Conservation (phyloP, 78 protist genomes). For the Tieghemostelium lacteum region DNA sequence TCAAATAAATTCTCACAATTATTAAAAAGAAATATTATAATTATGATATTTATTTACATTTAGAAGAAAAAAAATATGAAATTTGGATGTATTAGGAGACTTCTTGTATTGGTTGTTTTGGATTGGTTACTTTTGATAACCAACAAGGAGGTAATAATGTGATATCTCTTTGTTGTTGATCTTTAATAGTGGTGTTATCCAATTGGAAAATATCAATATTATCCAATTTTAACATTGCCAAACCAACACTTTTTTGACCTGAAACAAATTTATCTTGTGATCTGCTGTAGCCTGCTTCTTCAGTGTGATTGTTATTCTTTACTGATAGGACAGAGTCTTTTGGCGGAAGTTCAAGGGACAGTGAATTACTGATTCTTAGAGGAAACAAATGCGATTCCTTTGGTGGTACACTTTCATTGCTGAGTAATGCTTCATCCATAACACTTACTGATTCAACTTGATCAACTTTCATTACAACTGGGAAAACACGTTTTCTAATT, state of each 20-base stretch:
- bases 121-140: constrained; percentile 17
- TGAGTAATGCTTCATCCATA: constrained; percentile 22
- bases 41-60: too few relatives aligned
- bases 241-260: constrained; percentile 24
- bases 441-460: constrained; percentile 6
- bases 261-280: constrained; percentile 40
- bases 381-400: constrained; percentile 27
- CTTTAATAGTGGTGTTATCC: constrained; percentile 22
- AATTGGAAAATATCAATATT: constrained; percentile 28
- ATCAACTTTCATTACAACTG: constrained; percentile 69
- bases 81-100: constrained; percentile 13
- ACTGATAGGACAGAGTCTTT: constrained; percentile 17
- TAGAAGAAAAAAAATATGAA: too few relatives aligned
- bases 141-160: constrained; percentile 58
- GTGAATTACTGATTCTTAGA: constrained; percentile 6
- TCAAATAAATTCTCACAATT: too few relatives aligned
- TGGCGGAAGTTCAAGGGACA: constrained; percentile 1
- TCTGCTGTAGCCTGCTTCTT: not conserved
- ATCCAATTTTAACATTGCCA: constrained; percentile 63
- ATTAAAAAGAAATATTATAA: too few relatives aligned
- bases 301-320: not conserved
- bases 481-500: constrained; percentile 83
- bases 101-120: constrained; percentile 48
- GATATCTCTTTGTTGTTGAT: constrained; percentile 19
- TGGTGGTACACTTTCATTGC: constrained; percentile 10